phyloP scores from a whole-genome alignment of 768 basidiomycete species.

The Mycena metata region DNA sequence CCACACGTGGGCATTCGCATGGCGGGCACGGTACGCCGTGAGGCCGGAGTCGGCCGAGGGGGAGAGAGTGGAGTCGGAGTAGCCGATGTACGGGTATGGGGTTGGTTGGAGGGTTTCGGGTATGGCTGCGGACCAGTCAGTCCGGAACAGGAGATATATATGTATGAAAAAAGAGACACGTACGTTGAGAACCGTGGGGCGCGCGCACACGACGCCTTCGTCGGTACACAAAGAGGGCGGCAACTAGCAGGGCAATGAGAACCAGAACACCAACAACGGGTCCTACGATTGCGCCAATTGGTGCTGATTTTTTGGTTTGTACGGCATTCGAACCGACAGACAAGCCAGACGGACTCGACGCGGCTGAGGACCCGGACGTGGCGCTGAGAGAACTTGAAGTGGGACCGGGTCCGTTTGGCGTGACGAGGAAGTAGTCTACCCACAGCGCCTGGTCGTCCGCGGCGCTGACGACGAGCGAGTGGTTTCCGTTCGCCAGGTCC shows the following conservation, averaged over 20 bases:
- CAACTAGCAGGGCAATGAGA: neutral
- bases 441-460: slow-evolving; percentile 4
- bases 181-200: neutral
- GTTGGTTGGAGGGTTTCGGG: too few relatives aligned
- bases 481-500: slow-evolving; percentile 9
- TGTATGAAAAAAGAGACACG: too few relatives aligned
- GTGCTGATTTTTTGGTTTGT: neutral
- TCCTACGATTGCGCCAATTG: slow-evolving; percentile 10
- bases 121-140: too few relatives aligned
- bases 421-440: slow-evolving; percentile 31
- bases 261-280: neutral
- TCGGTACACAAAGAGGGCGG: neutral
- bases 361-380: neutral
- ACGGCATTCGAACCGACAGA: neutral
- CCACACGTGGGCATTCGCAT: too few relatives aligned
- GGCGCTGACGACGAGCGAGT: slow-evolving; percentile 29
- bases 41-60: too few relatives aligned
- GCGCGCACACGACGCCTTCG: neutral
- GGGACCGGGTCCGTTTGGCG: neutral
- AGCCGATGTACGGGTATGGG: too few relatives aligned
- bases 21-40: too few relatives aligned
- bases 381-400: neutral
- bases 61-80: too few relatives aligned
- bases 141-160: too few relatives aligned
- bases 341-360: neutral